Conservation (phyloP, 345 rosid genomes). For the Eucalyptus cladocalyx region DNA sequence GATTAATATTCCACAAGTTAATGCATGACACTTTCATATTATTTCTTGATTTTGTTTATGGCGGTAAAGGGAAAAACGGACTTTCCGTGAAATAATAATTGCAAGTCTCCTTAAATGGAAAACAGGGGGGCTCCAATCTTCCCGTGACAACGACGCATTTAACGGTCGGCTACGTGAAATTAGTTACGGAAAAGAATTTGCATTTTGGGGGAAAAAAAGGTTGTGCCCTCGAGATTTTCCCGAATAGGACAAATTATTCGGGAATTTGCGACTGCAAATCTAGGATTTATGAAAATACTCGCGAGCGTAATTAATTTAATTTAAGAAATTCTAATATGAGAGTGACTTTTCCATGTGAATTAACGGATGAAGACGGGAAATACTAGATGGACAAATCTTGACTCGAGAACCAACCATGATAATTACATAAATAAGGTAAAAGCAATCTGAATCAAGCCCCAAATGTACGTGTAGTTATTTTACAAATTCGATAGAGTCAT, state of each 20-base stretch:
- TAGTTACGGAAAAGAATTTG: not conserved
- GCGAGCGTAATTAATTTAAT: not conserved
- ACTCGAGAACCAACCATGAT: too few species aligned
- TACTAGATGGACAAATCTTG: too few species aligned
- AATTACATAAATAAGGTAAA: not conserved
- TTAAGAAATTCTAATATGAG: accelerated
- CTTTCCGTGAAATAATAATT: not conserved
- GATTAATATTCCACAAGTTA: not conserved
- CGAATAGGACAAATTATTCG: not conserved
- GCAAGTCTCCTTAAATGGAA: not conserved
- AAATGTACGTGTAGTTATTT: accelerated
- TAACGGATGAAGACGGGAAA: too few species aligned
- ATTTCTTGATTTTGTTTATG: not conserved
- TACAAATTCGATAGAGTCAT: not conserved
- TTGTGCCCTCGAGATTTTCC: not conserved
- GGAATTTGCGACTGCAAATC: not conserved
- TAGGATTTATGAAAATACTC: not conserved
- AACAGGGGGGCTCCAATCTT: not conserved
- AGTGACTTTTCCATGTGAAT: too few species aligned
- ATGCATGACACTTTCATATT: not conserved
- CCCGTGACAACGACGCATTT: not conserved
- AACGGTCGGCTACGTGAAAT: not conserved
- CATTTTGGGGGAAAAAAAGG: not conserved
- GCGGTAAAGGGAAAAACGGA: not conserved
- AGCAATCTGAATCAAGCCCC: accelerated